phyloP scores from a whole-genome alignment of 1,139 yeast species.

The Suhomyces anneliseae region DNA sequence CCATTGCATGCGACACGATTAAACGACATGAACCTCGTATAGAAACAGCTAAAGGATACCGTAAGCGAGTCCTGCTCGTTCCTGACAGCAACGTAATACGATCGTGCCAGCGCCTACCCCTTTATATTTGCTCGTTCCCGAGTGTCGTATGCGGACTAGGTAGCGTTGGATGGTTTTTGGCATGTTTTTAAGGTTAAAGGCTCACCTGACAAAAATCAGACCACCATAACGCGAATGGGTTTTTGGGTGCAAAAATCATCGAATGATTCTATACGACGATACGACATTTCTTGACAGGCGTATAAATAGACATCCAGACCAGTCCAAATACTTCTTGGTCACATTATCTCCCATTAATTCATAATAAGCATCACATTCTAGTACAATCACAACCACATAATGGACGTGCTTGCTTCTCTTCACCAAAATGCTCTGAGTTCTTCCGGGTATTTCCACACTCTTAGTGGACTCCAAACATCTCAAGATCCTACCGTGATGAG shows the following conservation, averaged over 20 bases:
- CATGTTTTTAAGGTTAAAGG: not conserved
- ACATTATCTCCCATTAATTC: too few species aligned
- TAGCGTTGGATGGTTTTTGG: too few species aligned
- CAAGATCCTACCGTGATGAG: slow-evolving; percentile 2
- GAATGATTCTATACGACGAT: slow-evolving; percentile 6
- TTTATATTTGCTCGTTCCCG: too few species aligned
- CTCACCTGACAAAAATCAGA: slow-evolving; percentile 8
- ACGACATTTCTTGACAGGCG: not conserved
- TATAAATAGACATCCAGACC: slow-evolving; percentile 1
- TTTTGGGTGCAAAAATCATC: slow-evolving; percentile 7
- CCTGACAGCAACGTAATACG: too few species aligned
- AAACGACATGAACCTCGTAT: not conserved
- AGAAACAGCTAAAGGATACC: not conserved
- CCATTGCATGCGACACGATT: not conserved
- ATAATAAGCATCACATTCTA: not conserved
- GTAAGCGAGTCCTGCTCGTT: too few species aligned
- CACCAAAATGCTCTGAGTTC: not conserved
- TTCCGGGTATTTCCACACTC: slow-evolving; percentile 4
- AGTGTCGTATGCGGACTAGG: too few species aligned
- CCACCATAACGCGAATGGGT: slow-evolving; percentile 1
- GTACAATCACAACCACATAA: not conserved
- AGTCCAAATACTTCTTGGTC: too few species aligned
- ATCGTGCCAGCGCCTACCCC: too few species aligned
- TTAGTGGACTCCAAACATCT: slow-evolving; percentile 2
- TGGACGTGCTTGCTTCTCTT: slow-evolving; percentile 1